Conservation (phyloP, 148 eudicot genomes). For the Camellia granthamiana region DNA sequence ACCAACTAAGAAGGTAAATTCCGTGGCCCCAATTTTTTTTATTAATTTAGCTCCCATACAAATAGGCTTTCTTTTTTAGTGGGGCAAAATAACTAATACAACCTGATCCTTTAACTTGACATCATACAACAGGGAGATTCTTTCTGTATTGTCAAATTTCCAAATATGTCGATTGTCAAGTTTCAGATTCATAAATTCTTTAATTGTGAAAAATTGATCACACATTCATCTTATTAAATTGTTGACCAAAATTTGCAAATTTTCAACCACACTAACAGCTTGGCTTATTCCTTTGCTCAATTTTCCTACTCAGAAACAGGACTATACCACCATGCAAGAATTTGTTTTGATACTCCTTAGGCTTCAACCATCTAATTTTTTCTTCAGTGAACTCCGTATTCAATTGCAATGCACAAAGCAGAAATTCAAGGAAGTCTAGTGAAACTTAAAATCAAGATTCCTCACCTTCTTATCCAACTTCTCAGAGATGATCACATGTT, state of each 20-base stretch:
- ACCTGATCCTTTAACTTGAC: background rate
- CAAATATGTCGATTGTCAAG: background rate
- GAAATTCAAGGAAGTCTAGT: too few relatives aligned
- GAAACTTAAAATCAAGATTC: conserved; percentile 1
- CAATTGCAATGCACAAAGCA: background rate
- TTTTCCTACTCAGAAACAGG: background rate
- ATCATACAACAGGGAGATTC: background rate
- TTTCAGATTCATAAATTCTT: background rate
- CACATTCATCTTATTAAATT: background rate
- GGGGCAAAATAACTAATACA: background rate
- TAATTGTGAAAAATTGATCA: background rate
- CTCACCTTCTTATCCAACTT: conserved; percentile 85
- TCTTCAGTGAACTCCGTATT: background rate
- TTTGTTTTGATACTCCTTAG: background rate
- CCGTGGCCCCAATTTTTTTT: too few relatives aligned
- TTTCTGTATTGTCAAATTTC: background rate
- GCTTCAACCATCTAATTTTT: background rate
- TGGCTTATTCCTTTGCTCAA: background rate
- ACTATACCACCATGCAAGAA: background rate
- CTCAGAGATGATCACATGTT: conserved; percentile 84
- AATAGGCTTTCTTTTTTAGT: background rate
- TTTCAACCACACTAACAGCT: background rate
- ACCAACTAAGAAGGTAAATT: too few relatives aligned
- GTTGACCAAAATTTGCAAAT: background rate
- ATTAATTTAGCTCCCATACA: background rate